A percentile compares a stretch with the other conserved stretches of the same genome.
These are phyloP conservation scores for Linum lewisii DNA, from an alignment of 345 rosid genomes.

Conservation along the genomic window DNA sequence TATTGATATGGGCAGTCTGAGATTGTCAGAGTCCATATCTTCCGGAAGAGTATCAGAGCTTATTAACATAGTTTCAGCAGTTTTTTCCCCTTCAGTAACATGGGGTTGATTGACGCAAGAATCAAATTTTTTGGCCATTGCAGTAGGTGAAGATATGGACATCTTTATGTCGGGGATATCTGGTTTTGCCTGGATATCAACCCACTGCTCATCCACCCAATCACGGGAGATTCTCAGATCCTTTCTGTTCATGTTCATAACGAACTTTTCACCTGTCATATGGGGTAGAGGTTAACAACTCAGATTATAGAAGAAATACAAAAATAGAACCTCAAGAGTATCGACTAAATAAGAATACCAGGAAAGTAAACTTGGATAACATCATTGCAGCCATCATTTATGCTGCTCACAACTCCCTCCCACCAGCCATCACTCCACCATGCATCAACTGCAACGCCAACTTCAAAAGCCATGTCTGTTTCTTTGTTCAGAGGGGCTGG, in stretches of 20 bases:
- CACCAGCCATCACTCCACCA: conserved; percentile 99
- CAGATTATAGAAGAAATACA: not conserved
- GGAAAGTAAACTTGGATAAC: conserved; percentile 59
- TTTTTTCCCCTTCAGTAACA: conserved; percentile 32
- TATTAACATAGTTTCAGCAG: conserved; percentile 19
- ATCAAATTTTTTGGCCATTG: conserved; percentile 32
- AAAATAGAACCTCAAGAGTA: not conserved
- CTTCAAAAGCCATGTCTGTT: conserved; percentile 20
- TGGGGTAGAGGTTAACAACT: conserved; percentile 7
- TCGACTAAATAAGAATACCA: conserved; percentile 33
- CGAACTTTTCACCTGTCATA: conserved; percentile 55
- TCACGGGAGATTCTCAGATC: conserved; percentile 68
- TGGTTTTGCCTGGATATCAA: conserved; percentile 51
- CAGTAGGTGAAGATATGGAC: conserved; percentile 31
- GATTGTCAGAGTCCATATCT: conserved; percentile 25
- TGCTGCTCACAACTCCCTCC: conserved; percentile 74
- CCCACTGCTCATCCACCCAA: conserved; percentile 72
- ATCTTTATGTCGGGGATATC: conserved; percentile 39
- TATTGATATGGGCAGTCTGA: conserved; percentile 18
- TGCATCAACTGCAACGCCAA: conserved; percentile 83
- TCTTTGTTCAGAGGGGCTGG: conserved; percentile 41
- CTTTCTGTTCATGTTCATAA: conserved; percentile 42
- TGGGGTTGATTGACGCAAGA: conserved; percentile 15
- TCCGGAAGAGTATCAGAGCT: conserved; percentile 21
- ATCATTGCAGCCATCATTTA: conserved; percentile 23